Evolutionary conservation across 768 basidiomycete species (phyloP).

Genomic region (Tylopilus subfusipes): DNA sequence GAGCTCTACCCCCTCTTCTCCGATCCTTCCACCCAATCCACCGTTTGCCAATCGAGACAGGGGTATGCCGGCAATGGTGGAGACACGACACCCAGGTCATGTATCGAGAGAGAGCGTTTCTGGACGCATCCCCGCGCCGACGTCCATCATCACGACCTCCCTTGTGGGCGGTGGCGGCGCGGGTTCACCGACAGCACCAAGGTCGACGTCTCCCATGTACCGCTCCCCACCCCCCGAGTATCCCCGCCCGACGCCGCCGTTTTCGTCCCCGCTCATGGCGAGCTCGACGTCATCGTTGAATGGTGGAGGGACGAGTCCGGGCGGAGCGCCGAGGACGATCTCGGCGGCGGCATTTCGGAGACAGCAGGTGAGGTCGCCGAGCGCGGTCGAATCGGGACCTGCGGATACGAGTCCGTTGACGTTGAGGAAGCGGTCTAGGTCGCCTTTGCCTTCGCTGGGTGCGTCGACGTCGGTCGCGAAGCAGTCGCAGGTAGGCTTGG

Average conservation of each 20-base stretch:
- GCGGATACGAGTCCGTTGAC: slow-evolving; percentile 47
- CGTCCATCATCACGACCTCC: neutral
- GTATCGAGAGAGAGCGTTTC: slow-evolving; percentile 4
- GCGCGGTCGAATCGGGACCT: slow-evolving; percentile 19
- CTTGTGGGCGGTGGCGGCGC: neutral
- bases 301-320: slow-evolving; percentile 23
- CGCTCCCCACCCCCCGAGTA: slow-evolving; percentile 45
- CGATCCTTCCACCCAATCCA: slow-evolving; percentile 36
- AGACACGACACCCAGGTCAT: slow-evolving; percentile 3
- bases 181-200: neutral
- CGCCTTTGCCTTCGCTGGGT: slow-evolving; percentile 23
- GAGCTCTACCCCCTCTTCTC: slow-evolving; percentile 23
- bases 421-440: slow-evolving; percentile 43
- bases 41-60: slow-evolving; percentile 37
- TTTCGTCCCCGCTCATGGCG: slow-evolving; percentile 29
- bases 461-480: neutral
- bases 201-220: slow-evolving; percentile 2
- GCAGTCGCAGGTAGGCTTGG: slow-evolving; percentile 9
- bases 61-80: slow-evolving; percentile 8
- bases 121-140: slow-evolving; percentile 8
- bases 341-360: slow-evolving; percentile 74
- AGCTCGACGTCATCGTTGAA: slow-evolving; percentile 36
- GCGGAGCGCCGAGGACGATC: slow-evolving; percentile 51
- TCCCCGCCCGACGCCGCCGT: slow-evolving; percentile 35
- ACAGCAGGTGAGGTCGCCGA: slow-evolving; percentile 37